Percentiles rank a stretch among this genome's conserved stretches.
Conservation (phyloP, 371 early-diverging fungal species). For the Apophysomyces variabilis region DNA sequence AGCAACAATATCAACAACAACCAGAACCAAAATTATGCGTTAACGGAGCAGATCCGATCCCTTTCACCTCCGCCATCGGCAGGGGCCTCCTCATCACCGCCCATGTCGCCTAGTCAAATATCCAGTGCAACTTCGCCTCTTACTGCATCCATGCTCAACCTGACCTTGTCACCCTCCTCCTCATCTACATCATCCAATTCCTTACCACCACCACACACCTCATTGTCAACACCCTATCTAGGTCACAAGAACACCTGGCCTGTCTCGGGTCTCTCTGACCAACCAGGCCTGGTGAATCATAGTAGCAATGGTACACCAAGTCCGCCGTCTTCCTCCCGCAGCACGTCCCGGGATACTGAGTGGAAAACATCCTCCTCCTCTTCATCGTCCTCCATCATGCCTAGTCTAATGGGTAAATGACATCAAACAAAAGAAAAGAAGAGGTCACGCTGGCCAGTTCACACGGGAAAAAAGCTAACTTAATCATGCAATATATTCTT, state of each 20-base stretch:
- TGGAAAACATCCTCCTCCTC: conserved; percentile 17
- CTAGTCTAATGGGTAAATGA: conserved; percentile 48
- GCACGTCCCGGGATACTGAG: conserved; percentile 16
- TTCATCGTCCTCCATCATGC: conserved; percentile 27
- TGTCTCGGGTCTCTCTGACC: conserved; percentile 5
- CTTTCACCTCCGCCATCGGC: conserved; percentile 28
- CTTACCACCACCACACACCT: conserved; percentile 29
- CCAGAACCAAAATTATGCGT: conserved; percentile 15
- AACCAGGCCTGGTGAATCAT: background rate
- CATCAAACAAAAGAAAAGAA: background rate
- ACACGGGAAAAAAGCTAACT: background rate
- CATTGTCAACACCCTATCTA: conserved; percentile 24
- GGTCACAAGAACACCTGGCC: conserved; percentile 1
- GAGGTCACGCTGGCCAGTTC: background rate
- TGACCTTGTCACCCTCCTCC: conserved; percentile 42
- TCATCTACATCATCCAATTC: conserved; percentile 33
- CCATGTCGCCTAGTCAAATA: conserved; percentile 29
- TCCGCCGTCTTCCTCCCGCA: conserved; percentile 15
- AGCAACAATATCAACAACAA: conserved; percentile 9
- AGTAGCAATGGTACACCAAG: conserved; percentile 10
- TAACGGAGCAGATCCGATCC: conserved; percentile 25
- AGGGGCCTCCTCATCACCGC: conserved; percentile 25
- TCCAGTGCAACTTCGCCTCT: conserved; percentile 21
- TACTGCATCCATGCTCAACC: conserved; percentile 45
- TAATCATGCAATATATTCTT: conserved; percentile 5